phyloP scores from a whole-genome alignment of 371 early-diverging fungal genomes.

The Actinomucor elegans region DNA sequence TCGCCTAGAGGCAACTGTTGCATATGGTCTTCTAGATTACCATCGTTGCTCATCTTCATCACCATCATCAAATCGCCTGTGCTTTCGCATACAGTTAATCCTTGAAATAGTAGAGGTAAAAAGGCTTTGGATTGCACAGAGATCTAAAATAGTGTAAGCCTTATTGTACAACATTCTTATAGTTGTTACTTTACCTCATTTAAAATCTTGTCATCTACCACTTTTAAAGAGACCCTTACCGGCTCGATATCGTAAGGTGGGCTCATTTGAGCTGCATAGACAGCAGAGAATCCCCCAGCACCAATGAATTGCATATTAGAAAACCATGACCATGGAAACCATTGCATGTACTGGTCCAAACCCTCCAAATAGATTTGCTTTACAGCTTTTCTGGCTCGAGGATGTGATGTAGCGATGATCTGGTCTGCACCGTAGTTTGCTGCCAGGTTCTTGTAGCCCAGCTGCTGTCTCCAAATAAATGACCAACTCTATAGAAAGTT shows the following conservation, averaged over 20 bases:
- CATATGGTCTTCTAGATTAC: slow-evolving; percentile 50
- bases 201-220: slow-evolving; percentile 49
- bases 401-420: slow-evolving; percentile 31
- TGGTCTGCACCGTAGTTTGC: slow-evolving; percentile 35
- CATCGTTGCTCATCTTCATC: slow-evolving; percentile 45
- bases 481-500: slow-evolving; percentile 35
- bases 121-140: slow-evolving; percentile 47
- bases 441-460: slow-evolving; percentile 34
- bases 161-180: background rate
- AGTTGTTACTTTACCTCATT: slow-evolving; percentile 33
- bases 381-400: slow-evolving; percentile 38
- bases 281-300: slow-evolving; percentile 49
- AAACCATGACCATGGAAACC: slow-evolving; percentile 52
- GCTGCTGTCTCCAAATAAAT: slow-evolving; percentile 42
- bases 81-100: slow-evolving; percentile 48
- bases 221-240: slow-evolving; percentile 34
- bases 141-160: slow-evolving; percentile 22
- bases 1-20: slow-evolving; percentile 42
- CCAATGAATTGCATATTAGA: slow-evolving; percentile 50
- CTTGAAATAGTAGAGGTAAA: slow-evolving; percentile 43
- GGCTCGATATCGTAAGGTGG: slow-evolving; percentile 39
- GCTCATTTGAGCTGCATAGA: slow-evolving; percentile 35
- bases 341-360: slow-evolving; percentile 46
- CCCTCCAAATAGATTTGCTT: slow-evolving; percentile 34
- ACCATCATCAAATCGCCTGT: slow-evolving; percentile 54